These are phyloP conservation scores for Mycena vitilis DNA, from an alignment of 768 basidiomycete species.

Conservation along the genomic window DNA sequence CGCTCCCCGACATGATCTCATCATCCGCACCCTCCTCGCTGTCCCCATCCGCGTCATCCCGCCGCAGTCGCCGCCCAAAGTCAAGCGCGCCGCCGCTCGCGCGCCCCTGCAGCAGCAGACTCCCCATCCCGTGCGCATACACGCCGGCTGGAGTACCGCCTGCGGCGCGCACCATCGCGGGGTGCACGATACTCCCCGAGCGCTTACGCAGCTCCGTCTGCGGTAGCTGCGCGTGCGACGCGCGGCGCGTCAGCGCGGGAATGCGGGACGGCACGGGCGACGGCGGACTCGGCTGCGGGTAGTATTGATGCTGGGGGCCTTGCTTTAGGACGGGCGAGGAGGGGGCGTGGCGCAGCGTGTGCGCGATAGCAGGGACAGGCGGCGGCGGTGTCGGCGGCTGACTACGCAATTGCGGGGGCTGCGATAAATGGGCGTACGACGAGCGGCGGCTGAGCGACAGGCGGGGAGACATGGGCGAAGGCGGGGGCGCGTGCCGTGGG, in stretches of 20 bases:
- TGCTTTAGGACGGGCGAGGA: constrained; percentile 43
- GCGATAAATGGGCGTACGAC: constrained; percentile 26
- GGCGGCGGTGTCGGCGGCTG: background rate
- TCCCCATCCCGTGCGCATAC: constrained; percentile 30
- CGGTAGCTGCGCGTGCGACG: constrained; percentile 43
- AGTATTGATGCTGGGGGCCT: constrained; percentile 3
- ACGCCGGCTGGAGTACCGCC: constrained; percentile 36
- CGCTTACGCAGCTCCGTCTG: constrained; percentile 44
- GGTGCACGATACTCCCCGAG: constrained; percentile 47
- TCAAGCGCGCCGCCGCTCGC: constrained; percentile 40
- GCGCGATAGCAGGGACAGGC: background rate
- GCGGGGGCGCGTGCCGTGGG: constrained; percentile 38
- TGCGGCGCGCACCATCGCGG: constrained; percentile 33
- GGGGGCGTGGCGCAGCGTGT: constrained; percentile 30
- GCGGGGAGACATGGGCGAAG: constrained; percentile 43
- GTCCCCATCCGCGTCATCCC: constrained; percentile 27
- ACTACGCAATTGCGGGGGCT: background rate
- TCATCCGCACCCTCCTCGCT: constrained; percentile 28
- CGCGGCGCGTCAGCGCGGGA: constrained; percentile 36
- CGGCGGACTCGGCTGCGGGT: constrained; percentile 31
- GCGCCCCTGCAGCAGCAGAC: constrained; percentile 36
- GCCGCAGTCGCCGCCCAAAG: constrained; percentile 31
- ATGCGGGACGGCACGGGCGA: constrained; percentile 34
- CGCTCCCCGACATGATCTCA: constrained; percentile 25
- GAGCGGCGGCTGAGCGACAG: constrained; percentile 31